These are phyloP conservation scores for Filobasidium uniguttulatum DNA, from an alignment of 1,284 basidiomycete genomes.

Conservation along the genomic window DNA sequence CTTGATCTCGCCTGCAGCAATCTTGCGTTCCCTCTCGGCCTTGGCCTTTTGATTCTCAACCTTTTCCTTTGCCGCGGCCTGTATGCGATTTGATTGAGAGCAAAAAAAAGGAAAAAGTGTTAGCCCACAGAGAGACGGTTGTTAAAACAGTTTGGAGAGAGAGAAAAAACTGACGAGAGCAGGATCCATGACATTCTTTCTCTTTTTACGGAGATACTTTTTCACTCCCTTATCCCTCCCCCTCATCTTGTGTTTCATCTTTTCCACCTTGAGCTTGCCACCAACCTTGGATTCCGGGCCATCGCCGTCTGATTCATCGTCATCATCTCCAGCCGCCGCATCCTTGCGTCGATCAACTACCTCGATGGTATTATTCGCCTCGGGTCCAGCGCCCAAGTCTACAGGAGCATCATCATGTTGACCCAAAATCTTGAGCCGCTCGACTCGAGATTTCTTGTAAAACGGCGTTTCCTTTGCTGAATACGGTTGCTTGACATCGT, in stretches of 20 bases:
- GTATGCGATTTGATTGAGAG: background rate
- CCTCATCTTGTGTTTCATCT: slow-evolving; percentile 66
- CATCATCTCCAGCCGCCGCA: slow-evolving; percentile 25
- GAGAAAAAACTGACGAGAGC: slow-evolving; percentile 48
- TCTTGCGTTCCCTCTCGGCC: slow-evolving; percentile 13
- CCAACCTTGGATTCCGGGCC: slow-evolving; percentile 22
- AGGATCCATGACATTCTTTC: slow-evolving; percentile 85
- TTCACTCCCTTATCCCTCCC: slow-evolving; percentile 74
- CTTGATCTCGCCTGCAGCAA: slow-evolving; percentile 12
- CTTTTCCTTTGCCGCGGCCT: slow-evolving; percentile 16
- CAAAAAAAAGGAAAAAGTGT: background rate
- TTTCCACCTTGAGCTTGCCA: slow-evolving; percentile 40
- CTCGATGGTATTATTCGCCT: slow-evolving; percentile 45
- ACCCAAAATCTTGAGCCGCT: slow-evolving; percentile 55
- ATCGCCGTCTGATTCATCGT: slow-evolving; percentile 33
- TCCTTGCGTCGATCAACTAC: slow-evolving; percentile 10
- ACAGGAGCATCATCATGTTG: too few relatives aligned
- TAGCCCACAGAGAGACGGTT: background rate
- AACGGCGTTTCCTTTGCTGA: slow-evolving; percentile 48
- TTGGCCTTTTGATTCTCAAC: slow-evolving; percentile 9
- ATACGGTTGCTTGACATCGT: slow-evolving; percentile 45
- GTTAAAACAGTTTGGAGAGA: too few relatives aligned
- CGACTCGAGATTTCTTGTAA: slow-evolving; percentile 55
- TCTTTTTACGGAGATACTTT: slow-evolving; percentile 65
- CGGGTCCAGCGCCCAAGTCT: too few relatives aligned